Evolutionary conservation across 2,329 filamentous ascomycete species (phyloP).

Genomic region (Ceratocystis albifundus): DNA sequence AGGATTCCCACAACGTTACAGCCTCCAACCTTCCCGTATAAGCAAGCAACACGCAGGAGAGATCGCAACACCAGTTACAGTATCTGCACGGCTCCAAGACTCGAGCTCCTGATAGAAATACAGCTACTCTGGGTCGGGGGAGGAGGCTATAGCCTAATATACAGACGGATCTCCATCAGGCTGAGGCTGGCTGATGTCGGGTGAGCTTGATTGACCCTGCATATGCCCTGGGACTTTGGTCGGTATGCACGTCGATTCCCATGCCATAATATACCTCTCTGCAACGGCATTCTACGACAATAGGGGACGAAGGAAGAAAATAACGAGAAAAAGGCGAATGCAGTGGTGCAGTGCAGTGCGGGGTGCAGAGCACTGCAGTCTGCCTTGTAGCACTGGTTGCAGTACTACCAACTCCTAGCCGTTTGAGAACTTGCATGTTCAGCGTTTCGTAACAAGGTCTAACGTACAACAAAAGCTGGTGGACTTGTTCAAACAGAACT

Average conservation of each 20-base stretch:
- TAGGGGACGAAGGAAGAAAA: not conserved
- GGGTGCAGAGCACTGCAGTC: not conserved
- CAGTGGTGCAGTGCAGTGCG: not conserved
- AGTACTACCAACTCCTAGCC: not conserved
- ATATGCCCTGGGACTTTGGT: not conserved
- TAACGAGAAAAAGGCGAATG: not conserved
- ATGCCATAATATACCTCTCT: not conserved
- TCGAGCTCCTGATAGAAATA: not conserved
- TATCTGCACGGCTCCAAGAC: not conserved
- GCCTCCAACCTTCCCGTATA: not conserved
- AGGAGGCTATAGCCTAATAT: not conserved
- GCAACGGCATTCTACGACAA: not conserved
- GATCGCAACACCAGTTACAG: not conserved
- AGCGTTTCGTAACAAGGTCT: not conserved
- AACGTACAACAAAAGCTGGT: not conserved
- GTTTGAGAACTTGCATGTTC: not conserved
- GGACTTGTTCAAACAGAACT: not conserved
- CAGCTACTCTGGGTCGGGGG: not conserved
- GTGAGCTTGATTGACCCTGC: not conserved
- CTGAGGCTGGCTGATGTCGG: not conserved
- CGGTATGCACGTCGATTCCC: not conserved
- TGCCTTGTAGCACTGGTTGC: not conserved
- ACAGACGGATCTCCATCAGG: not conserved
- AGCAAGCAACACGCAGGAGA: not conserved
- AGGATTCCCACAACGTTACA: too few species aligned